Base-by-base conservation (phyloP, 768 basidiomycete genomes). In the Kwoniella heveanensis region DNA sequence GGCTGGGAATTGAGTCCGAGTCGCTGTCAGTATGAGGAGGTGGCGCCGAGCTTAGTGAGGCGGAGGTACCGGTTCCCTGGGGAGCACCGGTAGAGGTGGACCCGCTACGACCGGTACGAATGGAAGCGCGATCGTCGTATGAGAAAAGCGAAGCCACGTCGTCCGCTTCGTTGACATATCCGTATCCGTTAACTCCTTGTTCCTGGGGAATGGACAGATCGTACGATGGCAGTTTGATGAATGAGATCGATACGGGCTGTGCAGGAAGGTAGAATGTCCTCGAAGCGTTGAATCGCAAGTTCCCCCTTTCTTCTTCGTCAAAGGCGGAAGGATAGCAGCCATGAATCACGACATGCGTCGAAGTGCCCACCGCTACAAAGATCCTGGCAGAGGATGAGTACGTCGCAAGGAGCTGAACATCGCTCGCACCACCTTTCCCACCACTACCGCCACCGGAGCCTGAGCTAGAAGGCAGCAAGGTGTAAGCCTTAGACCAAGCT, bases 221-320 rank as follows among this genome's bases (percentile, higher is more conserved):
- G 25, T 46, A 32, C 10, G 53, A 62, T 32, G 61, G 61, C 25
- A 71, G 54, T 25, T 54, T 52, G 1, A 71, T 6, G n/a, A 71
- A 57, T 2, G 66, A 62, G 44, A 67, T 59, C 26, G 54, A 47
- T 5, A 15, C 3, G 8, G 70, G 64, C n/a, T 57, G 36, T 24
- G 59, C 51, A 26, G 70, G 70, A 8, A 71, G 64, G 47, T 71
- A 71, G 54, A 67, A 71, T n/a, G 44, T 57, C 25, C 63, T 65
- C 5, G 54, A 57, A 10, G 60, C 55, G 2, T 51, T 56, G 39
- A 70, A 67, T 21, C 57, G 39, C 22, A 60, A 51, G 25, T 51
- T 27, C 1, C 54, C 57, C 6, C 25, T 49, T 30, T 26, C 30
- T 53, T 27, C 19, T 19, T 44, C 32, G 2, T 52, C 24, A 17